Percentiles rank a stretch among this genome's conserved stretches.
Evolutionary conservation across 1,284 basidiomycete species (phyloP).

Genomic region (Ganoderma resinaceum): DNA sequence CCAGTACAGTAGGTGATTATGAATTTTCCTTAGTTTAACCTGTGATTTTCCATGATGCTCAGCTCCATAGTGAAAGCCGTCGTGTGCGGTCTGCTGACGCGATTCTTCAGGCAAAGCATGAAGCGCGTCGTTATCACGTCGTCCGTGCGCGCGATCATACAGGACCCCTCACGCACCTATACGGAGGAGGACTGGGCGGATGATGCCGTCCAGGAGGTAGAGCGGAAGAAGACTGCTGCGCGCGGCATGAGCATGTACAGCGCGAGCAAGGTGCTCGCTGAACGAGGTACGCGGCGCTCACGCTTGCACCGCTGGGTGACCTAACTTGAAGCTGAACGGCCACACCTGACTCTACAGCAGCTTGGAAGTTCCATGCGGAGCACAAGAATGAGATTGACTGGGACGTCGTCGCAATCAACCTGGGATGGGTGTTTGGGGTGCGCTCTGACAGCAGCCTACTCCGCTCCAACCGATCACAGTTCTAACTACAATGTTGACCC

Average conservation of each 20-base stretch:
- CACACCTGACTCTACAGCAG: not conserved
- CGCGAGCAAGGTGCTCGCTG: constrained; percentile 73
- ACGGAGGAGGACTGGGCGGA: constrained; percentile 72
- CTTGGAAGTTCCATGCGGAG: not conserved
- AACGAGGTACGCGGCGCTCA: constrained; percentile 42
- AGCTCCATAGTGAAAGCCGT: too few species aligned
- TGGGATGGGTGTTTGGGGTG: not conserved
- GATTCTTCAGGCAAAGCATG: constrained; percentile 11
- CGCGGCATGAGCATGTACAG: constrained; percentile 51
- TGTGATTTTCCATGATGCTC: too few species aligned
- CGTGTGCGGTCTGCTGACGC: too few species aligned
- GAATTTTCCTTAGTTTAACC: too few species aligned
- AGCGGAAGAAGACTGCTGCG: constrained; percentile 57
- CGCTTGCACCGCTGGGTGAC: too few species aligned
- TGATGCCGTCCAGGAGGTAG: constrained; percentile 53
- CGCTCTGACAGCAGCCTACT: not conserved
- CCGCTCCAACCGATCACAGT: too few species aligned
- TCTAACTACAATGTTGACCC: not conserved
- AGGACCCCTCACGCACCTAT: constrained; percentile 38
- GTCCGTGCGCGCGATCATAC: constrained; percentile 57
- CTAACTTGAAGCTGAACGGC: not conserved
- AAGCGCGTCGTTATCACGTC: constrained; percentile 64
- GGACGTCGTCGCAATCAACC: not conserved
- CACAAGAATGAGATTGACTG: not conserved
- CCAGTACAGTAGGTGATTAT: too few species aligned